Percentiles rank a stretch among this genome's conserved stretches.
Evolutionary conservation across 129 eudicot genomes (phyloP).

Genomic region (Centaurea solstitialis): DNA sequence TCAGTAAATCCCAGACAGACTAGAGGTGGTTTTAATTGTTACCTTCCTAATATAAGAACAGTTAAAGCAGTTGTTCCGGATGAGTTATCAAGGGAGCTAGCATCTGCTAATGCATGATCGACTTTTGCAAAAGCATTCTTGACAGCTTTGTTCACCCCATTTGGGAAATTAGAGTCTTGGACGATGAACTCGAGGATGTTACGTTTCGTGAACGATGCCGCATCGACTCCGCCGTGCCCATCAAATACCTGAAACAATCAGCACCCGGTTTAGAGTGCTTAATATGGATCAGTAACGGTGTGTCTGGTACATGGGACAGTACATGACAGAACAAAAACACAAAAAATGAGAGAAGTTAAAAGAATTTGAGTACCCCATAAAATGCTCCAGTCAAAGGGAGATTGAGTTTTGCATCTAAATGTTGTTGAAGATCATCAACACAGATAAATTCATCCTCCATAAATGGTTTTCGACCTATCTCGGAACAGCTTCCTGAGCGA

Average conservation of each 20-base stretch:
- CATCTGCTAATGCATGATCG: conserved; percentile 79
- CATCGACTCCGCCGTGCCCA: conserved; percentile 93
- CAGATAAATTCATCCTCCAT: conserved; percentile 92
- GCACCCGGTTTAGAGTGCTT: background rate
- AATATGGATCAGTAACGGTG: background rate
- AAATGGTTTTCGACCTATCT: conserved; percentile 71
- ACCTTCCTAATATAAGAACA: conserved; percentile 78
- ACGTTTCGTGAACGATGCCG: conserved; percentile 67
- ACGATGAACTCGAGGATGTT: conserved; percentile 68
- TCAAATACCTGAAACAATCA: conserved; percentile 64
- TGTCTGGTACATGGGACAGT: background rate
- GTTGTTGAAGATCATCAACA: conserved; percentile 66
- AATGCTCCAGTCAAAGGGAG: conserved; percentile 74
- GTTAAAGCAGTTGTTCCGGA: conserved; percentile 88
- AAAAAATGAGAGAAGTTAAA: conserved; percentile 3
- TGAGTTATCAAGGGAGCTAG: conserved; percentile 62
- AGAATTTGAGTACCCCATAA: conserved; percentile 58
- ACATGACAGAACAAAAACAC: background rate
- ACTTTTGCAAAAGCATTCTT: conserved; percentile 76
- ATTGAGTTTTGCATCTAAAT: conserved; percentile 32
- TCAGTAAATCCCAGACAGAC: background rate
- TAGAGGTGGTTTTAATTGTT: conserved; percentile 9
- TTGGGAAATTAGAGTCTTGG: conserved; percentile 65
- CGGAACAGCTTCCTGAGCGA: conserved; percentile 86
- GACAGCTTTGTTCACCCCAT: conserved; percentile 58